Evolutionary conservation across 345 rosid species (phyloP), one percentile per base, ranked within the genome.

Genomic region (Eutrema japonicum): DNA sequence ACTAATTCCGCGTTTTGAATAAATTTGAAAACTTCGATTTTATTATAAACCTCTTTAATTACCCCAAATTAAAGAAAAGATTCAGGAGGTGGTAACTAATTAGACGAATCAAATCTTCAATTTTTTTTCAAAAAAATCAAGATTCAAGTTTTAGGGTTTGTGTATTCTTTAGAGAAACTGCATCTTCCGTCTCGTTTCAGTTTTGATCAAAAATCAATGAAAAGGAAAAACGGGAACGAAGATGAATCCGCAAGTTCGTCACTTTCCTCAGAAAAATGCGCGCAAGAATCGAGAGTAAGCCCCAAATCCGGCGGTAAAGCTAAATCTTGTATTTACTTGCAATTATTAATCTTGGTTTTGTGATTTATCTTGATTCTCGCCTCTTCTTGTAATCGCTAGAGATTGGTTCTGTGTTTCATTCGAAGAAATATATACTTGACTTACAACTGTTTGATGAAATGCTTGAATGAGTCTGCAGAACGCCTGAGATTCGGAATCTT

Each of bases 81-180:
- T 47, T 47, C 26, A 53, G 37, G 38, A 30, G n/a, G 37, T 35
- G 12, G 6, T 18, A 62, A 62, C 32, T 54, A 32, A 13, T 45
- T 63, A 40, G 18, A 38, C 9, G 8, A 58, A 58, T 58, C 38
- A 10, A 16, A 3, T 33, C 35, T 5, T 5, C 35, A 13, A 1
- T 42, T 12, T 4, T 43, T 5, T 48, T 48, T 16, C 1, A 18
- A 18, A 18, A 18, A 13, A 67, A 67, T 52, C 71, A 67, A 67
- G 71, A 67, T 27, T 51, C 35, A 32, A 52, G 71, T 41, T 67
- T 67, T 65, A 51, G 60, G 71, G 59, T 64, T 57, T 6, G 58
- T 9, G 58, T 13, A 30, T 12, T 47, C 55, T 48, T 40, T 41
- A 26, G 7, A n/a, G 61, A 36, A 37, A 37, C 49, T 64, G 53